These are phyloP conservation scores for Pseudogymnoascus sp. DNA, from an alignment of 2,329 filamentous ascomycete genomes.

Conservation along the genomic window DNA sequence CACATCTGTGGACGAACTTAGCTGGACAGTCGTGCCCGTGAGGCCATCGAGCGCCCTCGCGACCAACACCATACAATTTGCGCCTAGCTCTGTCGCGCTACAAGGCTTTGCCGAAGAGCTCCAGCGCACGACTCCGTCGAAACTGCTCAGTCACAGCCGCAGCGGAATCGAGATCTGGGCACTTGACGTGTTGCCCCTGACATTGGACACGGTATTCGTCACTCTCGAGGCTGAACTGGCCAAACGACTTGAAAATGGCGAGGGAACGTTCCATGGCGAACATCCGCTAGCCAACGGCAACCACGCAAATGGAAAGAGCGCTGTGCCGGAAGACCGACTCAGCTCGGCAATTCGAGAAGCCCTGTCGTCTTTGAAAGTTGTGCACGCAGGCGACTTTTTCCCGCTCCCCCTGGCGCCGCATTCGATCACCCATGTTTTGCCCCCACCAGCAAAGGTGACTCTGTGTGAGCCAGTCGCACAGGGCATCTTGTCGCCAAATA, in stretches of 20 bases:
- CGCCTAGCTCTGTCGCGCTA: conserved; percentile 61
- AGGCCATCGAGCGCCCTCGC: conserved; percentile 54
- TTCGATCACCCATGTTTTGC: conserved; percentile 75
- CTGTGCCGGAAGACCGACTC: conserved; percentile 47
- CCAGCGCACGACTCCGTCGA: conserved; percentile 66
- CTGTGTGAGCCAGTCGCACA: conserved; percentile 94
- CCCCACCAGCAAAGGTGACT: conserved; percentile 77
- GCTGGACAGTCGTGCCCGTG: conserved; percentile 82
- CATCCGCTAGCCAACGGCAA: conserved; percentile 40
- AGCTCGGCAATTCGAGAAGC: conserved; percentile 64
- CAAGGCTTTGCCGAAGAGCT: conserved; percentile 71
- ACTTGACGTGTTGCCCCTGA: conserved; percentile 69
- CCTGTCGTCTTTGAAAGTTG: conserved; percentile 61
- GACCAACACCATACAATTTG: conserved; percentile 72
- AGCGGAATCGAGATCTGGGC: conserved; percentile 76
- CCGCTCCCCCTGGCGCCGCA: conserved; percentile 72
- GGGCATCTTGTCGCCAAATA: conserved; percentile 66
- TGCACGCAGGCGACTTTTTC: conserved; percentile 76
- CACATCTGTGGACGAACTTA: conserved; percentile 47
- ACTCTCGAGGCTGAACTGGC: conserved; percentile 74
- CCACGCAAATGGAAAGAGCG: conserved; percentile 26
- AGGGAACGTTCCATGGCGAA: conserved; percentile 69
- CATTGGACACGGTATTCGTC: conserved; percentile 79
- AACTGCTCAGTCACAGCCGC: conserved; percentile 62
- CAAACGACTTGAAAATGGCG: conserved; percentile 70